Conservation (phyloP, 176 grass and related monocot genomes). For the Guadua angustifolia region DNA sequence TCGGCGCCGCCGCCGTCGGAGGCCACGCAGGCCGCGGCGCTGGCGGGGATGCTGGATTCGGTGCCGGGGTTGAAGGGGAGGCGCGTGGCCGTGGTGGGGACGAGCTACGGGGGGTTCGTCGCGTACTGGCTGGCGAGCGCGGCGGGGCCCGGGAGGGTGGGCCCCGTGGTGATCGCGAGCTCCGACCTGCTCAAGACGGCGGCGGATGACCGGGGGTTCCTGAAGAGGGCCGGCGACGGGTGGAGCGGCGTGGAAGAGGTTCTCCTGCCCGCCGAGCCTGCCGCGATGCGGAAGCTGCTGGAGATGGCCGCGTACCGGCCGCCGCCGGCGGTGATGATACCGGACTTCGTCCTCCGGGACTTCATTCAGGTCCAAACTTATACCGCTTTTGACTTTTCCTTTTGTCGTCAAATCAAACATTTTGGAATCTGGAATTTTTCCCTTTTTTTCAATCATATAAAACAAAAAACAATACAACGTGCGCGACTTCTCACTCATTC, state of each 20-base stretch:
- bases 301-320: slow-evolving; percentile 41
- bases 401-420: not conserved
- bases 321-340: slow-evolving; percentile 41
- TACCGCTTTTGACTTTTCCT: not conserved
- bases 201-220: slow-evolving; percentile 50
- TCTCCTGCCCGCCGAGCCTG: slow-evolving; percentile 46
- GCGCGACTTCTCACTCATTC: too few species aligned
- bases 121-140: slow-evolving; percentile 61
- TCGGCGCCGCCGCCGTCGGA: slow-evolving; percentile 49
- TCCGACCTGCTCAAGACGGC: slow-evolving; percentile 68
- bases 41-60: slow-evolving; percentile 52
- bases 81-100: slow-evolving; percentile 58
- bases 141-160: slow-evolving; percentile 44
- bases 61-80: slow-evolving; percentile 26
- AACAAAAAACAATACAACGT: too few species aligned
- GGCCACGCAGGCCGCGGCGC: slow-evolving; percentile 54
- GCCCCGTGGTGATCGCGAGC: slow-evolving; percentile 71
- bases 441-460: too few species aligned
- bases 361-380: slow-evolving; percentile 44
- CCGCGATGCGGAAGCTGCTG: slow-evolving; percentile 39
- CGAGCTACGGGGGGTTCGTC: slow-evolving; percentile 79
- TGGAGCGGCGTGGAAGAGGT: slow-evolving; percentile 39
- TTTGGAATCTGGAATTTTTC: too few species aligned
- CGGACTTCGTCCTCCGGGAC: slow-evolving; percentile 64
- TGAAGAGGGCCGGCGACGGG: slow-evolving; percentile 40